Base-by-base conservation (phyloP, 768 basidiomycete species). In the Lentinula detonsa region DNA sequence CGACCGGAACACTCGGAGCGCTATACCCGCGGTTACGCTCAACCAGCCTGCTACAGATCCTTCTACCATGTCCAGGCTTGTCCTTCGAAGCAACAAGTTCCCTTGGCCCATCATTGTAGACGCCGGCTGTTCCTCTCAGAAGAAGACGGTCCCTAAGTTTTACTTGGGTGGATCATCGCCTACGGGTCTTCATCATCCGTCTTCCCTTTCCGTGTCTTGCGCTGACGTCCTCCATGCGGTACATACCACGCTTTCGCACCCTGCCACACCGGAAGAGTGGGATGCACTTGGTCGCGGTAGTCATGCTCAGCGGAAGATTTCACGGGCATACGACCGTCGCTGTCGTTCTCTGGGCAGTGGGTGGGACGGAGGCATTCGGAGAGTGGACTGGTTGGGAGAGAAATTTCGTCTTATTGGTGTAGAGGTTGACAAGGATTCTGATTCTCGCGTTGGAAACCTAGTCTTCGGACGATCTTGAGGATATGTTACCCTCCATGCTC, bases 241-340 rank as follows among this genome's bases (percentile, higher is more conserved):
- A 43, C 82, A 90, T 64, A 74, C 75, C 15, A 81, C 84, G 3
- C 79, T 89, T 46, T 70, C 79, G 50, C 71, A 73, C 15, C 79
- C 82, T n/a, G 79, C 87, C 6, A 85, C 85, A 10, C 79, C 80
- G 3, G 78, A 81, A 57, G 87, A 90, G 65, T 90, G 88, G 87
- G 80, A 81, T 52, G 71, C 76, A 0, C 76, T 89, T 4, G 85
- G 84, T 0, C 73, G 79, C 53, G 79, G 81, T 11, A 83, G 81
- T 65, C 77, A 79, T 3, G 76, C 76, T 28, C 87, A 88, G 68
- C 78, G 84, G 53, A 82, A 81, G 63, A 79, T 85, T 16, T 78
- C 85, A 16, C 75, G 75, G 31, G 85, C 85, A 37, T 89, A 88
- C 65, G 83, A 88, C 69, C 77, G 78, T 63, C 75, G 88, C 35